A percentile compares a stretch with the other conserved stretches of the same genome.
These are phyloP conservation scores for Leccinum broughii DNA, from an alignment of 768 basidiomycete species.

Conservation along the genomic window DNA sequence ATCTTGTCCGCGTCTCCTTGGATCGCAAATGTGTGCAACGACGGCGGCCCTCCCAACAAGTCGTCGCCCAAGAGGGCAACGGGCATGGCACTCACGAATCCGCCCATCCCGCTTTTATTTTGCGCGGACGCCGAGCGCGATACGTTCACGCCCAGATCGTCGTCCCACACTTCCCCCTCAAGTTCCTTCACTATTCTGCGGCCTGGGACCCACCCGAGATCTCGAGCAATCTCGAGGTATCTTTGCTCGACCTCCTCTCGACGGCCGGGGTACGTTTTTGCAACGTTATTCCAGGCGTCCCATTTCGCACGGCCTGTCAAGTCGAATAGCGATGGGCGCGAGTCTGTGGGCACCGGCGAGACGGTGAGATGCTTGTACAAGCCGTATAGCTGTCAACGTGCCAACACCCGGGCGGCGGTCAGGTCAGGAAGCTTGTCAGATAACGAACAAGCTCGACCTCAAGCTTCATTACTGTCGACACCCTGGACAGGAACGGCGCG, in stretches of 20 bases:
- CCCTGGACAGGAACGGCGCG: conserved; percentile 50
- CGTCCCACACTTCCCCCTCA: conserved; percentile 45
- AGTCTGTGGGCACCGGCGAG: conserved; percentile 49
- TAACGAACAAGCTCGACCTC: conserved; percentile 55
- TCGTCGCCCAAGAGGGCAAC: conserved; percentile 40
- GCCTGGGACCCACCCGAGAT: conserved; percentile 65
- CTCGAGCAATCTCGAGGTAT: conserved; percentile 69
- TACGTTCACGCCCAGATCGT: conserved; percentile 34
- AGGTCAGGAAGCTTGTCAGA: conserved; percentile 13
- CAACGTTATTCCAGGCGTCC: conserved; percentile 73
- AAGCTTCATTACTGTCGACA: conserved; percentile 66
- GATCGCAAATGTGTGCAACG: conserved; percentile 66
- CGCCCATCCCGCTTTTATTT: conserved; percentile 49
- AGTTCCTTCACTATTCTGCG: conserved; percentile 6
- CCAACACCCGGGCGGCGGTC: conserved; percentile 24
- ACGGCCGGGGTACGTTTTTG: conserved; percentile 47
- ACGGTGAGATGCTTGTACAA: conserved; percentile 77
- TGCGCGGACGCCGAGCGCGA: conserved; percentile 24
- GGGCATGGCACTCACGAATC: conserved; percentile 60
- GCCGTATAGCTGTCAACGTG: conserved; percentile 69
- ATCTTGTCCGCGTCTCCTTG: conserved; percentile 51
- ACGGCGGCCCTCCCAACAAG: conserved; percentile 37
- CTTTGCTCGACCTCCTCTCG: conserved; percentile 53
- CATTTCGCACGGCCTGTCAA: conserved; percentile 81
- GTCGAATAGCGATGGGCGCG: conserved; percentile 77